Conservation (phyloP, 2,329 filamentous ascomycete genomes). For the Cladosporium sp. region DNA sequence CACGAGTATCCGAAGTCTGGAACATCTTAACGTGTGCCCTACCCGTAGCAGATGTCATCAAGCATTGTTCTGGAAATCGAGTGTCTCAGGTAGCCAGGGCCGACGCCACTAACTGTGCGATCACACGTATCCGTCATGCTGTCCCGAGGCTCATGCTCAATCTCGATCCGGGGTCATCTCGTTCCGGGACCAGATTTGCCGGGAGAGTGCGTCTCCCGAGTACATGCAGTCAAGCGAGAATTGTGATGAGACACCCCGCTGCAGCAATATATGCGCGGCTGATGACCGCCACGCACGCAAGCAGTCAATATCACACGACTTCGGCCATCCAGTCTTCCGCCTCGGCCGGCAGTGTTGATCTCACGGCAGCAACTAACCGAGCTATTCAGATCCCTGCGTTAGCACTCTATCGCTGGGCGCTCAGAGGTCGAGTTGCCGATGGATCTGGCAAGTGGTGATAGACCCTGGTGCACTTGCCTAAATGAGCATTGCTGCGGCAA, state of each 20-base stretch:
- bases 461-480: neutral
- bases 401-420: neutral
- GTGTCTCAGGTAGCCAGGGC: neutral
- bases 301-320: neutral
- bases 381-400: slow-evolving; percentile 4
- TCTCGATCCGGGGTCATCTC: neutral
- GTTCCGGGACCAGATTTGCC: neutral
- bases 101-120: neutral
- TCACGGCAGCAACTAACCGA: slow-evolving; percentile 8
- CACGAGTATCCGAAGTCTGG: neutral
- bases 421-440: neutral
- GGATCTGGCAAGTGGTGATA: neutral
- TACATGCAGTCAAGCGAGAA: slow-evolving; percentile 14
- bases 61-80: neutral
- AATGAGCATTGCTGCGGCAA: neutral
- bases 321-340: neutral
- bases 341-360: slow-evolving; percentile 12
- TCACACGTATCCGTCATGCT: neutral
- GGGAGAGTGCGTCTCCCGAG: slow-evolving; percentile 2
- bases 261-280: slow-evolving; percentile 9
- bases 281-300: neutral
- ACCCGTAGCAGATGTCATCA: neutral
- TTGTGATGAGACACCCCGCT: slow-evolving; percentile 2
- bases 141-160: neutral
- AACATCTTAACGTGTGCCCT: neutral